Conservation (phyloP, 2,329 filamentous ascomycete species). For the Hypomyces perniciosus region DNA sequence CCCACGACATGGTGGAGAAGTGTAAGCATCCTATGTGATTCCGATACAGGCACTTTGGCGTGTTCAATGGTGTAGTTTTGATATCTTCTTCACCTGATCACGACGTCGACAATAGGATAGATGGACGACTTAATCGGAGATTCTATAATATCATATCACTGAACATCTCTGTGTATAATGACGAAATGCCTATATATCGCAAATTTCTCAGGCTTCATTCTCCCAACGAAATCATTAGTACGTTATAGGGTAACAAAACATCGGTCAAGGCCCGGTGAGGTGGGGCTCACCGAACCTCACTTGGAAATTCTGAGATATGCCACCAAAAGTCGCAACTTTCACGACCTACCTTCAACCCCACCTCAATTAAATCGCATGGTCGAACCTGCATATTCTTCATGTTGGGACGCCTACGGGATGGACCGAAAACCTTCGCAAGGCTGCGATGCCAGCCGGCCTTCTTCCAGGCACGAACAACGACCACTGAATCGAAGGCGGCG, state of each 20-base stretch:
- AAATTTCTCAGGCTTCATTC: no score
- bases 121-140: no score
- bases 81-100: no score
- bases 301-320: not conserved
- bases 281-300: conserved; percentile 3
- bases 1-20: no score
- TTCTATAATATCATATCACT: not conserved
- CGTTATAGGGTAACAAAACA: not conserved
- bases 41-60: no score
- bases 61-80: no score
- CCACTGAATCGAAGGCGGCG: conserved; percentile 7
- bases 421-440: conserved; percentile 9
- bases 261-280: not conserved
- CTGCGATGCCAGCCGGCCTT: conserved; percentile 6
- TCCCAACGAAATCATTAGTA: not conserved
- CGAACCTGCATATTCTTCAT: conserved; percentile 8
- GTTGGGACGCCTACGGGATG: conserved; percentile 11
- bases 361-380: not conserved
- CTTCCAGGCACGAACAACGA: conserved; percentile 8
- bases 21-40: no score
- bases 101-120: no score
- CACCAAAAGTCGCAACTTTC: not conserved
- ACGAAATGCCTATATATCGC: no score
- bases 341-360: not conserved
- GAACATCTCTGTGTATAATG: not conserved